Evolutionary conservation across 2,329 filamentous ascomycete species (phyloP), one percentile per base, ranked within the genome.

Genomic region (Aspergillus chevalieri): DNA sequence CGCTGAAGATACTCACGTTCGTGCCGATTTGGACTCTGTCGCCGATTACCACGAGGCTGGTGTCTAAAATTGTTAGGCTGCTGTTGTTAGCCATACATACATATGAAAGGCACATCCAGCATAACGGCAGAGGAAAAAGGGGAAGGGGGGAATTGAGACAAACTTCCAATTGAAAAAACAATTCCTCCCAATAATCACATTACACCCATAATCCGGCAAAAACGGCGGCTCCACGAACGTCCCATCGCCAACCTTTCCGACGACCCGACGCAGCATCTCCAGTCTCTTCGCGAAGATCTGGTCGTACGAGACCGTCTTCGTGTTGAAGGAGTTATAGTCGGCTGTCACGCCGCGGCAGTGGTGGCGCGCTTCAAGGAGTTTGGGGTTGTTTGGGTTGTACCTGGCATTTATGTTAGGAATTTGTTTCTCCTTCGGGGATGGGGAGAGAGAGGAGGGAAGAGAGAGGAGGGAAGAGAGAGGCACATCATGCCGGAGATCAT

Each of bases 51-150:
- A 82, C 75, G 0, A 80, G 63, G 2, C 71, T 73, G 24, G 74
- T 79, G 55, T 82, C 79, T 6, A 81, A 63, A 24, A 80, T 75
- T 0, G 74, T 69, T 12, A 81, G 74, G 57, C 85, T 87, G 60
- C 12, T 17, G 6, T 10, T n/a, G 6, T 28, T 45, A 44, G 24
- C 30, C 12, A 44, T 9, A 4, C 24, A 14, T 6, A 3, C 8
- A 15, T 15, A 17, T 17, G 17, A 17, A 17, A 17, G 2, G 17
- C 17, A 17, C 17, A 17, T 17, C 17, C 17, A 17, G 17, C 8
- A 17, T 10, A 15, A 0, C 17, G 2, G 2, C 17, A 9, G 4
- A 3, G 21, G 24, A 1, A 24, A 7, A 17, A 17, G 17, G 24
- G 24, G 24, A 6, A 7, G 24, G 6, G 4, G 30, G 9, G 26